Conservation (phyloP, 2,329 filamentous ascomycete genomes). For the Ophiostoma triangulosporum region DNA sequence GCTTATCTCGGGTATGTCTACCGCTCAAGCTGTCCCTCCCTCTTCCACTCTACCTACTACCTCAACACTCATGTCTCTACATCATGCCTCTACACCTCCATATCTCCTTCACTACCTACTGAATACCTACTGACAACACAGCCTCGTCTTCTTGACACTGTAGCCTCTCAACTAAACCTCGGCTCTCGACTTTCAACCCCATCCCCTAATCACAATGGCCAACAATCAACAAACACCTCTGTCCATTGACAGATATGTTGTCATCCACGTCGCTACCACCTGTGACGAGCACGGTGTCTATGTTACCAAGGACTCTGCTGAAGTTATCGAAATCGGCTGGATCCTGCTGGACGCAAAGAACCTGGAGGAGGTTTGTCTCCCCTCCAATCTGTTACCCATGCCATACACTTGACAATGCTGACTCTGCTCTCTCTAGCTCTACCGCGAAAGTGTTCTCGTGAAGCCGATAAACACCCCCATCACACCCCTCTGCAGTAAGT, state of each 20-base stretch:
- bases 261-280: slow-evolving; percentile 96
- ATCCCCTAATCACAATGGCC: slow-evolving; percentile 20
- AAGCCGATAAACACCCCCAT: slow-evolving; percentile 98
- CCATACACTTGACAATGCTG: background rate
- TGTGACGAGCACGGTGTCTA: slow-evolving; percentile 99
- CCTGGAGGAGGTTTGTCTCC: slow-evolving; percentile 64
- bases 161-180: too few species aligned
- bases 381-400: background rate
- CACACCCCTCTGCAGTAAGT: slow-evolving; percentile 96
- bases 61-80: too few species aligned
- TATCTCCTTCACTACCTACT: too few species aligned
- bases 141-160: too few species aligned
- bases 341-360: slow-evolving; percentile 85
- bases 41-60: background rate
- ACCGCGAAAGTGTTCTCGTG: slow-evolving; percentile 90
- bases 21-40: background rate
- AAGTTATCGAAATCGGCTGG: slow-evolving; percentile 98
- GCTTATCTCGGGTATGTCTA: background rate
- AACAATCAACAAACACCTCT: slow-evolving; percentile 38
- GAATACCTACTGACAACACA: too few species aligned
- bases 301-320: slow-evolving; percentile 96
- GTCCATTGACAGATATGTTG: slow-evolving; percentile 88
- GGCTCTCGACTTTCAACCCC: background rate
- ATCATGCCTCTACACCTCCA: too few species aligned
- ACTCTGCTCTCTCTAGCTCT: slow-evolving; percentile 44